Conservation (phyloP, 495 filamentous ascomycete genomes). For the Hapsidospora chrysogenum region DNA sequence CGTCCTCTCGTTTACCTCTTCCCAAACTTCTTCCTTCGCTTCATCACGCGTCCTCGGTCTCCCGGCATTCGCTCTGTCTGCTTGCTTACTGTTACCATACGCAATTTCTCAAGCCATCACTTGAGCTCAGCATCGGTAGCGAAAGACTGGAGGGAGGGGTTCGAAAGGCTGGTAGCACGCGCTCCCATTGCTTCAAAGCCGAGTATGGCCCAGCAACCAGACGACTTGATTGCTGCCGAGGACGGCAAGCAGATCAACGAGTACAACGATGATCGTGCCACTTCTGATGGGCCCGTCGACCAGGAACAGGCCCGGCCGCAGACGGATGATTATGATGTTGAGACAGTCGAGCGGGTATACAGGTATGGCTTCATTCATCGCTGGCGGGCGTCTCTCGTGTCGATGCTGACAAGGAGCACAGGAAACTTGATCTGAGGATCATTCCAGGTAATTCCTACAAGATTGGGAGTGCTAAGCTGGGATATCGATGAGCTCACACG, state of each 20-base stretch:
- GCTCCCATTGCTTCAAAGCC: conserved; percentile 34
- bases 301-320: conserved; percentile 5
- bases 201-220: conserved; percentile 22
- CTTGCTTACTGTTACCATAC: too few relatives aligned
- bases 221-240: conserved; percentile 5
- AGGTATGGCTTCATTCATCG: conserved; percentile 24
- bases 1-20: too few relatives aligned
- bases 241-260: too few relatives aligned
- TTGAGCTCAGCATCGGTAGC: too few relatives aligned
- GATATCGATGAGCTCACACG: too few relatives aligned
- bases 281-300: conserved; percentile 4
- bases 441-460: conserved; percentile 40
- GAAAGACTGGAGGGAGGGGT: too few relatives aligned
- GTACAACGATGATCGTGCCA: background rate
- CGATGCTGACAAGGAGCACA: conserved; percentile 6
- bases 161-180: conserved; percentile 29
- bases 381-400: background rate
- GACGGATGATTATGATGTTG: conserved; percentile 28
- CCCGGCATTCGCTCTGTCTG: too few relatives aligned
- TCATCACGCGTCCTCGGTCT: too few relatives aligned
- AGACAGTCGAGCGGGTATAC: conserved; percentile 46
- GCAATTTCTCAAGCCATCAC: too few relatives aligned
- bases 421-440: conserved; percentile 69
- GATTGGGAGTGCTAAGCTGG: background rate
- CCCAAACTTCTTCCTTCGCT: too few relatives aligned